Base-by-base conservation (phyloP, 306 rosid species). In the Bauhinia variegata region DNA sequence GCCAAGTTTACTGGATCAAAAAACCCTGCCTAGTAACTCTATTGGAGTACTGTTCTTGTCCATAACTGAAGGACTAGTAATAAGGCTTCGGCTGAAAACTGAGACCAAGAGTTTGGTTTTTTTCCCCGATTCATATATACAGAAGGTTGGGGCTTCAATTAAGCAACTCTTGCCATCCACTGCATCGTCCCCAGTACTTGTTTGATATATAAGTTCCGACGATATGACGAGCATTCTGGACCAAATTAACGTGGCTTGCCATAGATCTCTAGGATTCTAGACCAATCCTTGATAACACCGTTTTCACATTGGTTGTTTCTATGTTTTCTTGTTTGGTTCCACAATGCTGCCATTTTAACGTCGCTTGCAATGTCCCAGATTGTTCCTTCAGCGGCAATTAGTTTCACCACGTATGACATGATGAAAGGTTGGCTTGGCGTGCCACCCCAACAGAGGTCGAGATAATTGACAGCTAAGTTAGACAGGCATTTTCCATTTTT, bases 301-400 rank as follows among this genome's bases (percentile, higher is more conserved):
- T 23, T 23, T 23, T 23, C 28, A 23, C 28, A 23, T 23, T 15
- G 72, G 17, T 38, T 48, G 55, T 28, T 58, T 72, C 17, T 50
- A 6, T 28, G 19, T 30, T 14, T 23, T 57, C 4, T 5, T 65
- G 43, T 67, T 61, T 50, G 71, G 10, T 63, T 50, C 18, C 3
- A 17, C 15, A n/a, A 10, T 5, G 38, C 28, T 54, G 52, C 32
- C 11, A 11, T 15, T 47, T 44, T 53, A 47, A 75, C 63, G 50
- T 18, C 38, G 37, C 41, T 38, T 49, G 78, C 37, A 11, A 10
- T 80, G 65, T 48, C 48, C 8, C 89, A 93, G 99, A 90, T 90
- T 74, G 97, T 93, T 78, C 99, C 99, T 17, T 86, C 97, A 15
- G 97, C 89, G 42, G 99, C 99, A 37, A 83, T 93, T 46, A 87